Evolutionary conservation across 306 rosid species (phyloP).

Genomic region (Cucurbita maxima): DNA sequence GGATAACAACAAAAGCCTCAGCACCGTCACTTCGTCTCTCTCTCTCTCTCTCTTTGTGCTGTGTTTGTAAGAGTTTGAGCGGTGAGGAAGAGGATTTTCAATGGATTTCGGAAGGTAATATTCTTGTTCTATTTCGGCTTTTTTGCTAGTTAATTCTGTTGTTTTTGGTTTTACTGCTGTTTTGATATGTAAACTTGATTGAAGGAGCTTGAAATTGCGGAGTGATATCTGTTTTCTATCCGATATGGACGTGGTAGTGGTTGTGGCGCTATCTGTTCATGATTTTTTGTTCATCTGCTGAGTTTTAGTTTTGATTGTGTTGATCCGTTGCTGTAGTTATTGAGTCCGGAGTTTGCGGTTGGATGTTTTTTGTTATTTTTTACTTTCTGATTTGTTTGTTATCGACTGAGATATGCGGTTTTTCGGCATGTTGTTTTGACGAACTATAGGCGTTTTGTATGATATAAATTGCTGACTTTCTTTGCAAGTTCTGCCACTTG

Average conservation of each 20-base stretch:
- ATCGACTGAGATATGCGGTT: background rate
- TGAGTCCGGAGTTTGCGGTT: background rate
- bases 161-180: background rate
- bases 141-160: background rate
- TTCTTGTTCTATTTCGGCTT: background rate
- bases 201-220: background rate
- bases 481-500: background rate
- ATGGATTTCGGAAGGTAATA: background rate
- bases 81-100: background rate
- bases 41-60: background rate
- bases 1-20: constrained; percentile 6
- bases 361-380: background rate
- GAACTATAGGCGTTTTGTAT: background rate
- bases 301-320: background rate
- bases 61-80: background rate
- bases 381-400: background rate
- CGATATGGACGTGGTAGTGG: background rate
- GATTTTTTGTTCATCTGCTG: background rate
- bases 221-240: background rate
- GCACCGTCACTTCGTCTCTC: constrained; percentile 3
- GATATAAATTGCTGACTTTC: background rate
- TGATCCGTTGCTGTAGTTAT: background rate
- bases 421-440: background rate
- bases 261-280: background rate
- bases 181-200: background rate